Conservation (phyloP, 176 grass and related monocot species). For the Chrysopogon serrulatus region DNA sequence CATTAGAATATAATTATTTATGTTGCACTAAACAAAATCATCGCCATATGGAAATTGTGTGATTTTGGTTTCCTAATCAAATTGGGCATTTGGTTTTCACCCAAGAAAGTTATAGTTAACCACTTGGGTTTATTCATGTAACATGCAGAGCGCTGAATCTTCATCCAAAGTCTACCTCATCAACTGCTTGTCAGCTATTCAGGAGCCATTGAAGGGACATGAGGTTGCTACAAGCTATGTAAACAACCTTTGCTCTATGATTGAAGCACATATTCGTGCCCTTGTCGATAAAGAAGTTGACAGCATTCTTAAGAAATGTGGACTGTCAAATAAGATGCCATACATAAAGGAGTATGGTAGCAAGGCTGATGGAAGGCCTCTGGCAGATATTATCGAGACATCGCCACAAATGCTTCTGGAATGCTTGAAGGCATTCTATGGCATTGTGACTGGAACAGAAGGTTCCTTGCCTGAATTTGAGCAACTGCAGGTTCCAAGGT, state of each 20-base stretch:
- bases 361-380: constrained; percentile 35
- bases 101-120: constrained; percentile 18
- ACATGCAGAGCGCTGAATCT: constrained; percentile 64
- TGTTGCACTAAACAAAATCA: not conserved
- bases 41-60: not conserved
- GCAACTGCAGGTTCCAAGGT: constrained; percentile 74
- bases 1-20: not conserved
- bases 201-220: constrained; percentile 70
- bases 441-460: constrained; percentile 71
- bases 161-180: constrained; percentile 89
- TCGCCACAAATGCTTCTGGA: constrained; percentile 62
- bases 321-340: constrained; percentile 67
- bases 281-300: constrained; percentile 80
- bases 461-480: constrained; percentile 92
- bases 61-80: not conserved
- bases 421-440: constrained; percentile 78
- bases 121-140: constrained; percentile 1
- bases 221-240: constrained; percentile 69
- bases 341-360: constrained; percentile 58
- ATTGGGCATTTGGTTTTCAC: not conserved
- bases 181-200: constrained; percentile 96
- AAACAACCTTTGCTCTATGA: constrained; percentile 56
- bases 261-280: constrained; percentile 47
- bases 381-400: constrained; percentile 67
- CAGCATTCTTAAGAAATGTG: constrained; percentile 64